Base-by-base conservation (phyloP, 129 eudicot species). In the Calendula officinalis region DNA sequence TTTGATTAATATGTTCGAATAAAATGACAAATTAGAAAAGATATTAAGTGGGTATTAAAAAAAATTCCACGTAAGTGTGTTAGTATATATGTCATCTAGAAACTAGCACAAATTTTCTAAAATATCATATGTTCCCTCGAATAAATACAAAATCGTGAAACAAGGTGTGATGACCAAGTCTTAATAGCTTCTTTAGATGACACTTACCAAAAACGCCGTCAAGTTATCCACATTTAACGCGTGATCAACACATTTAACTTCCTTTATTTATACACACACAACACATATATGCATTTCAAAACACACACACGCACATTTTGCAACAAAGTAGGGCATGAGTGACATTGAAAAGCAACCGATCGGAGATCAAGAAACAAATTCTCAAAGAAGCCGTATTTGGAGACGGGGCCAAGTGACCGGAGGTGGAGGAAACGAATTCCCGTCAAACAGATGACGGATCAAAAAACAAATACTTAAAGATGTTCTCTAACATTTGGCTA, bases 351-450 rank as follows among this genome's bases (percentile, higher is more conserved):
- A 67, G 59, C 79, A 67, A 60, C 59, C 69, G 3, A 60, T 43
- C 69, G 63, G 6, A 22, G 50, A 52, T 67, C 37, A 75, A 60
- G 52, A 67, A 74, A 60, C 34, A 40, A 60, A 67, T 74, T 36
- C 30, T 74, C 56, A 58, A 52, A 51, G 55, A 67, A 11, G 1
- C 67, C 5, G 16, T 74, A 14, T 59, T 43, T 33, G 74, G 74
- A 47, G 35, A 7, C 16, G 60, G 13, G 62, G 52, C 36, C 39
- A 62, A 52, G 37, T 62, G n/a, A 42, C 56, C 3, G 11, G 45
- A 62, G 56, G 62, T 51, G 30, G 38, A 37, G 7, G 34, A 0
- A 14, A 38, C 22, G 6, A 39, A 16, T 34, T 58, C 48, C 74
- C 74, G 15, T 15, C 41, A 8, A 67, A 15, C 39, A 53, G 66